Evolutionary conservation across 1,139 yeast genomes (phyloP), one percentile per base, ranked within the genome.

Genomic region (Candida dubliniensis): DNA sequence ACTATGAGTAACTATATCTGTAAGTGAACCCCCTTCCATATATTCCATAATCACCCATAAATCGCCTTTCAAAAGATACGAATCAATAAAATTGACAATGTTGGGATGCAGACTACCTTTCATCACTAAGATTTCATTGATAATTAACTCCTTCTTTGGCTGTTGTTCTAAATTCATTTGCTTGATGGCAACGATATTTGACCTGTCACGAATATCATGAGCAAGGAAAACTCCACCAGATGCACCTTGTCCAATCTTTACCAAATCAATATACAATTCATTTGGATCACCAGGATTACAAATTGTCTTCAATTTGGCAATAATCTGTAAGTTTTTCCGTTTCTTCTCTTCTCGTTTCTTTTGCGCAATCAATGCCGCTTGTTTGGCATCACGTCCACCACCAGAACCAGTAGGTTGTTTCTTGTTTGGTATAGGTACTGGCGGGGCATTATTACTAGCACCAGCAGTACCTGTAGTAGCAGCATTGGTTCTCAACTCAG

Each of bases 41-140:
- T 87, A 91, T 66, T 91, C 98, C 99, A 93, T 93, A 15, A 91
- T 81, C 12, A 93, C 97, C 98, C 98, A 93, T 47, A 93, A 72
- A 54, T 89, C 96, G 32, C 80, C 79, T 46, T 80, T 79, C 38
- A 86, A 67, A 45, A 91, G 67, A 59, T 82, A 91, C 0, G 96
- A 85, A 58, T 90, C 96, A 52, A 91, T 81, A 59, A 87, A 93
- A 64, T 91, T 91, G 46, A 91, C 98, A 65, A 91, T 91, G 59
- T 91, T 91, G 32, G 87, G 84, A 61, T 91, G 98, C 56, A 81
- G 87, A 48, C 89, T 81, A 35, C 91, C 97, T 61, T 86, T 87
- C 97, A 91, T 91, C 31, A 93, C 98, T 52, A 89, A 70, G 48
- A 91, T 91, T 65, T 91, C 99, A 62, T 90, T 91, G 42, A 88